A percentile compares a stretch with the other conserved stretches of the same genome.
Evolutionary conservation across 2,329 filamentous ascomycete species (phyloP).

Genomic region (Neurospora crassa): DNA sequence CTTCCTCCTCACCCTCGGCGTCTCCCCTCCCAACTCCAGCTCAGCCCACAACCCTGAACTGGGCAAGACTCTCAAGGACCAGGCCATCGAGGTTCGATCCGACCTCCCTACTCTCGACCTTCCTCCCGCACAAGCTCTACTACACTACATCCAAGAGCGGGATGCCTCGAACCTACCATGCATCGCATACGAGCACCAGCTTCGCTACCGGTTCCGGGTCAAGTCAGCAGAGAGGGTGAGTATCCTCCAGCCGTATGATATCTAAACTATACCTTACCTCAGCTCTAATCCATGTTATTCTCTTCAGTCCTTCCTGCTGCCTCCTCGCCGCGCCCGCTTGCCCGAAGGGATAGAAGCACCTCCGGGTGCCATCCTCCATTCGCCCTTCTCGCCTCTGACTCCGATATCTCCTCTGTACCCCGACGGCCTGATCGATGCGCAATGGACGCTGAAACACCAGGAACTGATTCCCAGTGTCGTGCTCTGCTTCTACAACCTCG

Average conservation of each 20-base stretch:
- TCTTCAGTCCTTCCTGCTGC: constrained; percentile 42
- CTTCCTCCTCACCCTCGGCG: constrained; percentile 71
- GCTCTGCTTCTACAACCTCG: constrained; percentile 71
- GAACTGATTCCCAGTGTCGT: constrained; percentile 70
- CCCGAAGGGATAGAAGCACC: constrained; percentile 41
- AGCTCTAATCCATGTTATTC: constrained; percentile 16
- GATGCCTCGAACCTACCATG: constrained; percentile 59
- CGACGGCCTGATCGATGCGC: constrained; percentile 72
- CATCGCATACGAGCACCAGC: constrained; percentile 47
- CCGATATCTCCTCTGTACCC: constrained; percentile 77
- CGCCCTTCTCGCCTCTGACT: constrained; percentile 81
- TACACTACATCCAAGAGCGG: constrained; percentile 54
- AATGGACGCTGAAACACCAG: constrained; percentile 87
- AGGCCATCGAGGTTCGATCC: constrained; percentile 55
- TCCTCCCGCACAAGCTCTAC: constrained; percentile 54
- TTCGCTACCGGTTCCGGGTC: constrained; percentile 55
- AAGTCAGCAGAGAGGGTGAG: constrained; percentile 73
- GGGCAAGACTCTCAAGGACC: constrained; percentile 44
- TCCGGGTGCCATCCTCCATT: constrained; percentile 59
- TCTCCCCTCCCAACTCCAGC: constrained; percentile 32
- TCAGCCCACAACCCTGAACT: constrained; percentile 30
- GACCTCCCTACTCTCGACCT: constrained; percentile 59
- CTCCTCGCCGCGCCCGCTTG: constrained; percentile 46
- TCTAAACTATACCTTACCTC: neutral
- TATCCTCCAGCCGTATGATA: constrained; percentile 20